phyloP scores from a whole-genome alignment of 306 rosid species.

The Sicyos edulis region DNA sequence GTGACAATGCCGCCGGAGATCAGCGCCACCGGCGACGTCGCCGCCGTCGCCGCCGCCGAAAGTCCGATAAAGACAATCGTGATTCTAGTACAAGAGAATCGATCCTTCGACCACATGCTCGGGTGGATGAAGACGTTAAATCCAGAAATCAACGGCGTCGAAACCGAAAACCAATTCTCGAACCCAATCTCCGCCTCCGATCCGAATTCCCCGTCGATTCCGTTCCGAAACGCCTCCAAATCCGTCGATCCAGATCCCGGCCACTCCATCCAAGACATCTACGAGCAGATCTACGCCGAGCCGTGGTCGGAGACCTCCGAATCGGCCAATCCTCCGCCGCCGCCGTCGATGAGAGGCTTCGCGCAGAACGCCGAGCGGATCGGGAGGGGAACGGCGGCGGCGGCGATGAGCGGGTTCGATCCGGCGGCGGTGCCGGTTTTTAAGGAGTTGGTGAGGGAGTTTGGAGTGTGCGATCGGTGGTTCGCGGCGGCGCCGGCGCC shows the following conservation, averaged over 20 bases:
- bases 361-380: slow-evolving; percentile 48
- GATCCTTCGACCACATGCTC: slow-evolving; percentile 82
- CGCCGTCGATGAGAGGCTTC: slow-evolving; percentile 49
- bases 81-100: slow-evolving; percentile 83
- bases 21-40: background rate
- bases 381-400: slow-evolving; percentile 30
- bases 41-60: background rate
- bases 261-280: slow-evolving; percentile 59
- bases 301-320: slow-evolving; percentile 51
- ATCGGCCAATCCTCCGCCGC: slow-evolving; percentile 32
- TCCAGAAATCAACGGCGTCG: slow-evolving; percentile 60
- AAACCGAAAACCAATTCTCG: slow-evolving; percentile 35
- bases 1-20: background rate
- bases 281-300: slow-evolving; percentile 77
- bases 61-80: slow-evolving; percentile 67
- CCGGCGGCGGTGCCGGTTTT: slow-evolving; percentile 55
- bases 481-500: slow-evolving; percentile 64
- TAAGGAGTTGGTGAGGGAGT: slow-evolving; percentile 47
- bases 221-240: slow-evolving; percentile 32
- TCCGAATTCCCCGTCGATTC: slow-evolving; percentile 31
- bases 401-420: slow-evolving; percentile 64
- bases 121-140: slow-evolving; percentile 81
- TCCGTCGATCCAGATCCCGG: slow-evolving; percentile 76
- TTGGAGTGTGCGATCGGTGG: slow-evolving; percentile 76
- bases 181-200: slow-evolving; percentile 46